Evolutionary conservation across 805 yeast species (phyloP), one percentile per base, ranked within the genome.

Genomic region (Saturnispora galanensis): DNA sequence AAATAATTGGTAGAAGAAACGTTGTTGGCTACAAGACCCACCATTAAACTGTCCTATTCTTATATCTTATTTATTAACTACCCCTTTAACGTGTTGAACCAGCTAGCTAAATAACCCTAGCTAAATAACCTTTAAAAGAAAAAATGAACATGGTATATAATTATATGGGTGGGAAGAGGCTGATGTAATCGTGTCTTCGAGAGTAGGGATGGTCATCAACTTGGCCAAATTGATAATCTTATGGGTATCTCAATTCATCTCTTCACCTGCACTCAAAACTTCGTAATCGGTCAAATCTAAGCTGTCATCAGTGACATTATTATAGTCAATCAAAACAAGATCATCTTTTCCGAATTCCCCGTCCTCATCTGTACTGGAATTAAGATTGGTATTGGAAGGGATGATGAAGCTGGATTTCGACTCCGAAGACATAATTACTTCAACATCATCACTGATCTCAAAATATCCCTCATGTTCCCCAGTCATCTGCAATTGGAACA

Each of bases 1-100:
- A 93, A 75, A 79, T 89, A 56, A 74, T 93, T 60, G 98, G 98
- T 61, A 87, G 97, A 75, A 84, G 97, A 74, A 79, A 84, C 59
- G 57, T 93, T 49, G 84, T 88, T 60, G 96, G 97, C 55, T 90
- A 93, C 74, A 84, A 85, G 60, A 59, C 73, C 13, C 73, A 44
- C 43, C 43, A 44, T 31, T 38, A 34, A 39, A 35, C 18, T 15
- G 11, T 7, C 26, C 7, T 30, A 15, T 9, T 7, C 13, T 15
- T 39, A 32, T 38, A 30, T 38, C 30, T 38, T 38, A 34, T 34
- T 30, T 21, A 21, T 21, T 21, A 21, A 21, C 26, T 21, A 21
- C 26, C 26, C 26, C 26, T 21, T 8, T 21, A 21, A 29, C 41
- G n/a, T 38, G 41, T 38, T 21, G 26, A 21, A 21, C 8, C 26